These are phyloP conservation scores for Fragaria iinumae DNA, from an alignment of 306 rosid species.

Conservation along the genomic window DNA sequence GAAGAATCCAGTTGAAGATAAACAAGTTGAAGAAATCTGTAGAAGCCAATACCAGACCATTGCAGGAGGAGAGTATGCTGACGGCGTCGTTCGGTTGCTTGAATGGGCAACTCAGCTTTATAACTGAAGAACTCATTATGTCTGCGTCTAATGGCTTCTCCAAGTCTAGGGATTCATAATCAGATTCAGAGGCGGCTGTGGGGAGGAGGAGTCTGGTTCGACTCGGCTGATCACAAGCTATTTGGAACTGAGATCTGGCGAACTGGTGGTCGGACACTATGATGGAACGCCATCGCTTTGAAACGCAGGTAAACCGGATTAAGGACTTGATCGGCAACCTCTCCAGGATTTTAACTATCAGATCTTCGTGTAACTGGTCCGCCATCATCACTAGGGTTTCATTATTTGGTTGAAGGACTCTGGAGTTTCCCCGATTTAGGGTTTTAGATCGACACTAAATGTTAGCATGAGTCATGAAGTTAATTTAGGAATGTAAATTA, in stretches of 20 bases:
- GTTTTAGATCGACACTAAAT: too few species aligned
- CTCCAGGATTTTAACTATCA: neutral
- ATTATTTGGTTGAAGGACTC: too few species aligned
- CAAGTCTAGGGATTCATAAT: neutral
- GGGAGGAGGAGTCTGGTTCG: neutral
- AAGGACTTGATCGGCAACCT: neutral
- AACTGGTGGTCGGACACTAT: neutral
- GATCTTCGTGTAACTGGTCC: neutral
- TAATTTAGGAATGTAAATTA: too few species aligned
- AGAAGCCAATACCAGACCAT: neutral
- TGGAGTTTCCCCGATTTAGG: too few species aligned
- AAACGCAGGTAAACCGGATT: neutral
- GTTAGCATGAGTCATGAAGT: too few species aligned
- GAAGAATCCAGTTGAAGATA: neutral
- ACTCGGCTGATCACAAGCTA: neutral
- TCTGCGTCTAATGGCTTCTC: neutral
- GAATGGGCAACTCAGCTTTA: neutral
- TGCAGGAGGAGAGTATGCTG: neutral
- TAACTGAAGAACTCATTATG: neutral
- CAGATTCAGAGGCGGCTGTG: too few species aligned
- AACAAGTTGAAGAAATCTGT: accelerated
- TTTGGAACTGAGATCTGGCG: neutral
- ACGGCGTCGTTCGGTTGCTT: neutral
- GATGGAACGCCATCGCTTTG: neutral
- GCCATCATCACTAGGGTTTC: neutral